Percentiles rank a stretch among this genome's conserved stretches.
These are phyloP conservation scores for Corymbia maculata DNA, from an alignment of 345 rosid species.

Conservation along the genomic window DNA sequence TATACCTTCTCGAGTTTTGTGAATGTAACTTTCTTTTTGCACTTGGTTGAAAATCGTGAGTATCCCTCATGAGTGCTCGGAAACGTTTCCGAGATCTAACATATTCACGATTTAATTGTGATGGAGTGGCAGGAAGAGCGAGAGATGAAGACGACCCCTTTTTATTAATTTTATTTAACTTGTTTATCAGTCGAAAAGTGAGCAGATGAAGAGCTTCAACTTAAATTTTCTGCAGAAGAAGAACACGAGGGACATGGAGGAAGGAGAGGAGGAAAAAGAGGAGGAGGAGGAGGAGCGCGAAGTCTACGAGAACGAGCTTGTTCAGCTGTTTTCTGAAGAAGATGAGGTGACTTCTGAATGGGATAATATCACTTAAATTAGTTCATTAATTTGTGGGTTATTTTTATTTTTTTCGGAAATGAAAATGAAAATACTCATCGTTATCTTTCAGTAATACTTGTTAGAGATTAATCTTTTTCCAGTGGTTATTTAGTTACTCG, in stretches of 20 bases:
- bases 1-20: neutral
- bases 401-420: neutral
- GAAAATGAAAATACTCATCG: neutral
- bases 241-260: slow-evolving; percentile 49
- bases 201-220: neutral
- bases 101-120: neutral
- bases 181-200: no score
- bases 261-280: slow-evolving; percentile 6
- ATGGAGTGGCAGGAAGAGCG: neutral
- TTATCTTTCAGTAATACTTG: neutral
- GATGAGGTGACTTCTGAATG: slow-evolving; percentile 53
- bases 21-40: neutral
- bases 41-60: neutral
- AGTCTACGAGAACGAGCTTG: slow-evolving; percentile 72
- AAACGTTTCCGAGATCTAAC: neutral
- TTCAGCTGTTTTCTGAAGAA: slow-evolving; percentile 84
- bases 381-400: neutral
- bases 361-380: neutral
- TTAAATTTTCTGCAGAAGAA: slow-evolving; percentile 2
- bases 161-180: neutral
- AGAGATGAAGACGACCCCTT: neutral
- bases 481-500: neutral
- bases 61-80: neutral
- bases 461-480: neutral
- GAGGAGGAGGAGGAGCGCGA: slow-evolving; percentile 23